Evolutionary conservation across 129 eudicot species (phyloP).

Genomic region (Oenanthe sinensis): DNA sequence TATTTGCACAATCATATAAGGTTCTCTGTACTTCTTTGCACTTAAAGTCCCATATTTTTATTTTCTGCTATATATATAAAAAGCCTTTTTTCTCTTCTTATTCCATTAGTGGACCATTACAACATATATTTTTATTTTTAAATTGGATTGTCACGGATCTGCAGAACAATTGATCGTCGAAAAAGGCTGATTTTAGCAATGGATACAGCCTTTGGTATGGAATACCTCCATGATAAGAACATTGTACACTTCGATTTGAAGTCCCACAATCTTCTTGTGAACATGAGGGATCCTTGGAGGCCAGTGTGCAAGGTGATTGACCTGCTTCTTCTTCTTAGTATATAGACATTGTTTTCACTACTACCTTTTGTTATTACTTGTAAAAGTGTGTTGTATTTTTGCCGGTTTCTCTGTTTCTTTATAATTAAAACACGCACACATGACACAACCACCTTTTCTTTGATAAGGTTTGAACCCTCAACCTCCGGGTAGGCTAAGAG

Average conservation of each 20-base stretch:
- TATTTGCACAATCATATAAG: background rate
- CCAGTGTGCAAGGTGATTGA: constrained; percentile 40
- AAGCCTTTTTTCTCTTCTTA: background rate
- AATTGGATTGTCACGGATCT: constrained; percentile 1
- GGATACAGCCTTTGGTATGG: constrained; percentile 47
- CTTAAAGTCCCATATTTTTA: background rate
- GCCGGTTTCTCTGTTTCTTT: background rate
- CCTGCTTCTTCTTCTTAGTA: background rate
- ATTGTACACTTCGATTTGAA: constrained; percentile 39
- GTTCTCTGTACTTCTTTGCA: background rate
- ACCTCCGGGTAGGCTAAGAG: background rate
- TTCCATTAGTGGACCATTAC: background rate
- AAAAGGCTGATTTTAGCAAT: constrained; percentile 35
- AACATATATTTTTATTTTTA: background rate
- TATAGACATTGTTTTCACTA: background rate
- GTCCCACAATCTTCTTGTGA: constrained; percentile 35
- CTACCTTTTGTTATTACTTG: background rate
- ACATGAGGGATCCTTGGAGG: constrained; percentile 39
- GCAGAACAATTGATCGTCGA: constrained; percentile 41
- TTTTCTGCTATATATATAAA: background rate
- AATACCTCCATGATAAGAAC: constrained; percentile 31
- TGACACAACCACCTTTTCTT: background rate
- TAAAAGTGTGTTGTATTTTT: background rate
- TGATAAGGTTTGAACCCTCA: background rate
- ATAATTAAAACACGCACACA: background rate